Evolutionary conservation across 148 eudicot genomes (phyloP), one percentile per base, ranked within the genome.

Genomic region (Silene conica): DNA sequence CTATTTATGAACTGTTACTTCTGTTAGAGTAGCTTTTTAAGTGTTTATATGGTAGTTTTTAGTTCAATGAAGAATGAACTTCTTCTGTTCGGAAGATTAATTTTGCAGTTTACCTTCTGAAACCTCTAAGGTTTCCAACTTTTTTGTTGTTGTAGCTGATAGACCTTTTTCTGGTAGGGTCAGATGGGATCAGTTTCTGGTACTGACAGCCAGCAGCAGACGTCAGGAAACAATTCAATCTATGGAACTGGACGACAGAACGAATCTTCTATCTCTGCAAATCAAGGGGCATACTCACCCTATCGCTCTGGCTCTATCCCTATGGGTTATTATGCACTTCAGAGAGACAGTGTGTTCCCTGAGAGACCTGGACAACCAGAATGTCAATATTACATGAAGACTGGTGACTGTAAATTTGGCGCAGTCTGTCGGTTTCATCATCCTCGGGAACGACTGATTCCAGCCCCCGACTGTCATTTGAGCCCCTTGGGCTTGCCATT

Each of bases 321-420:
- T 56, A 66, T 87, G 64, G 89, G 89, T 1, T 90, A 88, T 69
- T 90, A 87, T 63, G 87, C 99, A 23, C 69, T 90, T 78, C 96
- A 92, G 58, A 81, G 87, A 66, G 92, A 92, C 26, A 89, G 78
- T 78, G 86, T 89, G 58, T 95, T 92, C 78, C 99, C 99, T 1
- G 99, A 95, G 85, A 89, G 99, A 77, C 94, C 92, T 4, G 99
- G 99, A 4, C 96, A 92, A 59, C 92, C 97, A 43, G 97, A 95
- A 74, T 95, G 99, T 75, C 97, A 95, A 72, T 95, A 92, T 79
- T 95, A 92, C 77, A 85, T 92, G 92, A 95, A 95, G 83, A 95
- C 99, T 6, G 99, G 99, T 64, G 99, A 95, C 80, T 95, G 99
- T 86, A 95, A 92, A 78, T 95, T 89, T 77, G 99, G 99, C 75